A percentile compares a stretch with the other conserved stretches of the same genome.
These are phyloP conservation scores for Russula dissimulans DNA, from an alignment of 768 basidiomycete species.

Conservation along the genomic window DNA sequence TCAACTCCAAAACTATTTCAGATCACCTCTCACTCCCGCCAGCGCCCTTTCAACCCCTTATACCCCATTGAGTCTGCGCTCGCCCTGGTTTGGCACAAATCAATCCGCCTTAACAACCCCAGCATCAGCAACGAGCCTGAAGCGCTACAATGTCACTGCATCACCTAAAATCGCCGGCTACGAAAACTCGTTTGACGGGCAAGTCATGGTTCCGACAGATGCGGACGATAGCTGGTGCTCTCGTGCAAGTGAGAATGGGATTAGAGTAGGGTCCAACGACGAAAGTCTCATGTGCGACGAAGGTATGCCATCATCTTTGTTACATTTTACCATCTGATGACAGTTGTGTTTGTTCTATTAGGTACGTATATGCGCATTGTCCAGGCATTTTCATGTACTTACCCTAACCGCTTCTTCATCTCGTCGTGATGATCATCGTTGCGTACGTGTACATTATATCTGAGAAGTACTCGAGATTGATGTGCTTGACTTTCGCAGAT, in stretches of 20 bases:
- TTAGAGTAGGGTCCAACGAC: conserved; percentile 45
- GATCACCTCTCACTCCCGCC: conserved; percentile 54
- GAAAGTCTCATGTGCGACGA: conserved; percentile 41
- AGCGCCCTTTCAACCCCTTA: conserved; percentile 47
- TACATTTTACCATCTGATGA: conserved; percentile 32
- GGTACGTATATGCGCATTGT: conserved; percentile 32
- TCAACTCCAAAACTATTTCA: conserved; percentile 28
- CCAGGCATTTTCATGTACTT: background rate
- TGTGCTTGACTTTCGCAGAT: background rate
- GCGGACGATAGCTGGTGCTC: conserved; percentile 64
- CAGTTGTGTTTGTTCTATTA: conserved; percentile 15
- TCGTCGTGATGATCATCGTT: background rate
- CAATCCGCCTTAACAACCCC: conserved; percentile 51
- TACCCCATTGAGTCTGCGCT: conserved; percentile 61
- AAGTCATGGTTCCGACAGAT: conserved; percentile 44
- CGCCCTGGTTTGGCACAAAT: conserved; percentile 42
- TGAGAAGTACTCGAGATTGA: background rate
- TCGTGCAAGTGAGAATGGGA: conserved; percentile 61
- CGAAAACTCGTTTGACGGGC: conserved; percentile 24
- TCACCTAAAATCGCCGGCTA: conserved; percentile 36
- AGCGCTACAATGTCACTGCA: conserved; percentile 34
- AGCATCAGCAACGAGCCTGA: conserved; percentile 33
- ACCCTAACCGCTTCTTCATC: background rate
- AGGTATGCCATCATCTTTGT: conserved; percentile 29
- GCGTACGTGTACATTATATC: conserved; percentile 3